A percentile compares a stretch with the other conserved stretches of the same genome.
phyloP scores from a whole-genome alignment of 768 basidiomycete genomes.

The Rhodotorula taiwanensis region DNA sequence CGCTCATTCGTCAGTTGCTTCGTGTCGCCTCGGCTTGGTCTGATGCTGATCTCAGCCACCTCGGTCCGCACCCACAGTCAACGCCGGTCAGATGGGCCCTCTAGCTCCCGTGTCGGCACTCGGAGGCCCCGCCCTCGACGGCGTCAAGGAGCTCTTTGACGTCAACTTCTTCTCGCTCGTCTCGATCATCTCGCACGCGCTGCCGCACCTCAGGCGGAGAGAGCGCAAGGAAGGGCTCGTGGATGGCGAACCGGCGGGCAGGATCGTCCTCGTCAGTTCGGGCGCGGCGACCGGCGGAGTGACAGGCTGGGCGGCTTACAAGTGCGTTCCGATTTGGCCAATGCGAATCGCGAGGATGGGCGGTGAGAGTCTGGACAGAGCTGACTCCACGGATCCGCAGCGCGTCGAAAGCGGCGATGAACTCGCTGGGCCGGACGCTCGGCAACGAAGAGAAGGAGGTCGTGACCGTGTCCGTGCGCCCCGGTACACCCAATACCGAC shows the following conservation, averaged over 20 bases:
- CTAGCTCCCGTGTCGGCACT: slow-evolving; percentile 60
- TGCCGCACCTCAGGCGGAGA: slow-evolving; percentile 64
- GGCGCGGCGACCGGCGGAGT: slow-evolving; percentile 67
- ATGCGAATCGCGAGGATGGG: not conserved
- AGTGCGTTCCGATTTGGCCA: not conserved
- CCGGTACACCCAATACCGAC: slow-evolving; percentile 77
- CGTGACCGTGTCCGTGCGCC: slow-evolving; percentile 67
- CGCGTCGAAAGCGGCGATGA: slow-evolving; percentile 81
- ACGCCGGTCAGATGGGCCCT: slow-evolving; percentile 57
- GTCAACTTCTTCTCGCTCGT: slow-evolving; percentile 83
- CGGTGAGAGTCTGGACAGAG: not conserved
- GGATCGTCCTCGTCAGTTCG: slow-evolving; percentile 74
- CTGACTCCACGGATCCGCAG: slow-evolving; percentile 46
- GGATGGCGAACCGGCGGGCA: slow-evolving; percentile 36
- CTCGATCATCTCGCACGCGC: slow-evolving; percentile 57
- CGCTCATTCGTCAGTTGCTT: slow-evolving; percentile 46
- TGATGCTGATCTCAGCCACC: too few species aligned
- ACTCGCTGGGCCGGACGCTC: slow-evolving; percentile 73
- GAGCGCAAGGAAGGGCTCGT: slow-evolving; percentile 35
- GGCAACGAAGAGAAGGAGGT: slow-evolving; percentile 75
- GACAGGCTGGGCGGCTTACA: slow-evolving; percentile 60
- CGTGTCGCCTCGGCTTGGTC: not conserved
- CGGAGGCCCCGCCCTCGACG: slow-evolving; percentile 29
- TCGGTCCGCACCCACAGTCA: slow-evolving; percentile 58
- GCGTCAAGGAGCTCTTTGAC: slow-evolving; percentile 53